A percentile compares a stretch with the other conserved stretches of the same genome.
phyloP scores from a whole-genome alignment of 2,329 filamentous ascomycete genomes.

The Thelonectria olida region DNA sequence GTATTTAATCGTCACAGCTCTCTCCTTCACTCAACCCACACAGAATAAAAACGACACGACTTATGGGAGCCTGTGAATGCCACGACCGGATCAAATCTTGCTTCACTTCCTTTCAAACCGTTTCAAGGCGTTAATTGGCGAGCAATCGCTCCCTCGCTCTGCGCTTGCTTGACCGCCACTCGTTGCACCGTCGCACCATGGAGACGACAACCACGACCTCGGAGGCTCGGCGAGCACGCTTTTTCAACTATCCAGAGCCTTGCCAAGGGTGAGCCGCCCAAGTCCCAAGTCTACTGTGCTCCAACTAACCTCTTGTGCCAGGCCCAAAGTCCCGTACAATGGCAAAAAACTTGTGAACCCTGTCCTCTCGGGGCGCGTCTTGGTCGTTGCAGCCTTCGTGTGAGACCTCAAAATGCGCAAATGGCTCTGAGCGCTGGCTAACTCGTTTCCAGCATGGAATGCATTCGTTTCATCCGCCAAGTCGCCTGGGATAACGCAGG shows the following conservation, averaged over 20 bases:
- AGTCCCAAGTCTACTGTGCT: too few species aligned
- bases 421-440: background rate
- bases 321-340: constrained; percentile 8
- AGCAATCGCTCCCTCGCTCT: background rate
- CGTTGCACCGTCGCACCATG: background rate
- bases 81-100: background rate
- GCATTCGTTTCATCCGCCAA: constrained; percentile 34
- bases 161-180: background rate
- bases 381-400: constrained; percentile 13
- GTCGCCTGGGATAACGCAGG: constrained; percentile 68
- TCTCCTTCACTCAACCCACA: background rate
- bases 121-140: background rate
- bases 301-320: background rate
- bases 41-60: background rate
- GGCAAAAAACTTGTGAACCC: constrained; percentile 15
- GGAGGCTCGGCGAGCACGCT: background rate
- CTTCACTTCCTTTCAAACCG: background rate
- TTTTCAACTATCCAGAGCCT: constrained; percentile 19
- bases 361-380: constrained; percentile 7
- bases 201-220: background rate
- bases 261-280: background rate
- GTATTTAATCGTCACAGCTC: background rate
- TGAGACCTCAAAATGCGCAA: background rate
- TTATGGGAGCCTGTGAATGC: background rate
- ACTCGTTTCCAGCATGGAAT: constrained; percentile 34